A percentile compares a stretch with the other conserved stretches of the same genome.
Conservation (phyloP, 1,284 basidiomycete genomes). For the Melampsora abietis-canadensis region DNA sequence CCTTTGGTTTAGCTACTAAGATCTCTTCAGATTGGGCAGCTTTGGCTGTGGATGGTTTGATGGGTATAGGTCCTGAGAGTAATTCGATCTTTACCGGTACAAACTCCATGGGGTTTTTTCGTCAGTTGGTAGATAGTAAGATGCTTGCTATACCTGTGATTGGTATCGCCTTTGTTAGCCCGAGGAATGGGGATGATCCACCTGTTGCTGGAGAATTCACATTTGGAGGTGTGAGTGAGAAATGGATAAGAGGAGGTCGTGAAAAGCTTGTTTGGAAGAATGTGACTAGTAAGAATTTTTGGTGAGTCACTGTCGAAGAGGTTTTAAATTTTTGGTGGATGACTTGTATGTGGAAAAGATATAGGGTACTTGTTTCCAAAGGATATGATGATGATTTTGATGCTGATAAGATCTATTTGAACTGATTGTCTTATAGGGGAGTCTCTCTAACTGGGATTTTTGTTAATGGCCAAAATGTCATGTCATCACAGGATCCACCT, state of each 20-base stretch:
- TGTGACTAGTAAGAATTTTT: constrained; percentile 37
- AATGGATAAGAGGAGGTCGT: constrained; percentile 24
- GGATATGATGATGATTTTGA: too few species aligned
- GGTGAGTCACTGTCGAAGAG: constrained; percentile 7
- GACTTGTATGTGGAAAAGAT: too few species aligned
- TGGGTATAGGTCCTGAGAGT: constrained; percentile 32
- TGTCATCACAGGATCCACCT: constrained; percentile 20
- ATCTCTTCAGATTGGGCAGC: constrained; percentile 23
- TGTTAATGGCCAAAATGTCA: constrained; percentile 22
- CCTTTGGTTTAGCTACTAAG: constrained; percentile 35
- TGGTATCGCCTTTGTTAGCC: constrained; percentile 33
- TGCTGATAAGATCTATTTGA: too few species aligned
- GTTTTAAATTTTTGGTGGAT: too few species aligned
- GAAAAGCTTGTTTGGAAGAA: constrained; percentile 22
- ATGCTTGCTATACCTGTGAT: constrained; percentile 23
- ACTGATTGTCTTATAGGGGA: constrained; percentile 13
- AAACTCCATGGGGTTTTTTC: constrained; percentile 27
- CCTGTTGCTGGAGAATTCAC: constrained; percentile 18
- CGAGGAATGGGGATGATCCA: background rate
- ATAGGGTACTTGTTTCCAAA: too few species aligned
- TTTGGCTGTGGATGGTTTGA: constrained; percentile 18
- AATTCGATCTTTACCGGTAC: constrained; percentile 11
- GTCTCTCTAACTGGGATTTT: constrained; percentile 14
- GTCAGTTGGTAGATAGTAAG: constrained; percentile 1
- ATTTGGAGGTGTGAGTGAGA: constrained; percentile 19